A percentile compares a stretch with the other conserved stretches of the same genome.
Evolutionary conservation across 768 basidiomycete species (phyloP).

Genomic region (Mycena pura): DNA sequence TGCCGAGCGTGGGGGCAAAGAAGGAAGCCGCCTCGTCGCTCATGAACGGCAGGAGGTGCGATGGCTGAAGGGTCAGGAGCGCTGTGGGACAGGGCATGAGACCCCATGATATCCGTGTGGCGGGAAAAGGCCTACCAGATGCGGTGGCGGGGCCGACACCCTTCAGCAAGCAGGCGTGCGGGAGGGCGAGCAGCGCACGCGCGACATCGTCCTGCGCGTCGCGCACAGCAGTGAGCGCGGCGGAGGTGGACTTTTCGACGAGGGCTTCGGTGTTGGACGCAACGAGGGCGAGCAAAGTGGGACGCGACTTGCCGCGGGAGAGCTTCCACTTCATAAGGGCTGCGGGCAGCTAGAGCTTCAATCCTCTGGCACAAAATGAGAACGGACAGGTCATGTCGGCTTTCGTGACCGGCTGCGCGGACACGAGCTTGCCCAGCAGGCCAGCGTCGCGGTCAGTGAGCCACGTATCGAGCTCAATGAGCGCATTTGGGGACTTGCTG

Average conservation of each 20-base stretch:
- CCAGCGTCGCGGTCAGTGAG: constrained; percentile 3
- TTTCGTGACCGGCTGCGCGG: constrained; percentile 11
- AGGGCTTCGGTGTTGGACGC: constrained; percentile 14
- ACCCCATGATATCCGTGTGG: neutral
- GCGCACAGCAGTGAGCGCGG: constrained; percentile 1
- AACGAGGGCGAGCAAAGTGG: constrained; percentile 18
- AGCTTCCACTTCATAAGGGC: constrained; percentile 29
- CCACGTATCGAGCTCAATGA: constrained; percentile 19
- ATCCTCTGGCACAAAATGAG: neutral
- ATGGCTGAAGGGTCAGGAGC: constrained; percentile 22
- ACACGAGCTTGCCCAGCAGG: constrained; percentile 7
- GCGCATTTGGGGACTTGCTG: constrained; percentile 9
- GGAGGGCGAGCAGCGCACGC: constrained; percentile 13
- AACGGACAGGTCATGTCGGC: constrained; percentile 20
- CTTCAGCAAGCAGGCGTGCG: constrained; percentile 15
- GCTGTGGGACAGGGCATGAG: neutral
- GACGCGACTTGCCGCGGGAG: constrained; percentile 24
- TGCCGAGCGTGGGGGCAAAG: constrained; percentile 12
- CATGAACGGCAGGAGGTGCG: constrained; percentile 27
- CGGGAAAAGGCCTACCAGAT: constrained; percentile 2
- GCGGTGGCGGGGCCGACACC: constrained; percentile 27
- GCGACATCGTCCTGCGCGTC: constrained; percentile 15
- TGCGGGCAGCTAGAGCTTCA: no score
- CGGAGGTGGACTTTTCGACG: constrained; percentile 7
- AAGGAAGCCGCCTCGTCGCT: constrained; percentile 27